phyloP scores from a whole-genome alignment of 345 rosid genomes.

The Ceriops tagal region DNA sequence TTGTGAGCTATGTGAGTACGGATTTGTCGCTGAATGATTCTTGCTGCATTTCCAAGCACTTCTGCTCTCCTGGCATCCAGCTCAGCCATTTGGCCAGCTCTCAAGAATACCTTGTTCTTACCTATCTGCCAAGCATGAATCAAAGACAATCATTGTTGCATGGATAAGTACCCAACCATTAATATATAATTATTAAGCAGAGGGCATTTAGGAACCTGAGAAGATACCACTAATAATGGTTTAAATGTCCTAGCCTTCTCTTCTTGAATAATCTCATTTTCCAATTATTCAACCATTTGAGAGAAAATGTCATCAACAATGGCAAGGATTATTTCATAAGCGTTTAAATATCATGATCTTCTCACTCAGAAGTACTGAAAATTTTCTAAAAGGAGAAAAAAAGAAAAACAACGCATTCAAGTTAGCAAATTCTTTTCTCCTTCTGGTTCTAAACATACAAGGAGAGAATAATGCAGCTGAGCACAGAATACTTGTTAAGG shows the following conservation, averaged over 20 bases:
- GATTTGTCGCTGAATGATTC: constrained; percentile 73
- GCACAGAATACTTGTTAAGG: neutral
- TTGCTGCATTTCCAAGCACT: constrained; percentile 94
- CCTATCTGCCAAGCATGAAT: constrained; percentile 59
- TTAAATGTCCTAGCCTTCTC: neutral
- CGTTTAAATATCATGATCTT: neutral
- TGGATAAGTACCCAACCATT: neutral
- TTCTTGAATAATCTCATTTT: neutral
- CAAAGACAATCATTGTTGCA: neutral
- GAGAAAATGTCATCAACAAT: neutral
- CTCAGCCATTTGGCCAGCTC: constrained; percentile 99
- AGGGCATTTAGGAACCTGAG: neutral
- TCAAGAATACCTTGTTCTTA: constrained; percentile 81
- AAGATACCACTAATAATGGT: neutral
- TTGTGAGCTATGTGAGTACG: constrained; percentile 72
- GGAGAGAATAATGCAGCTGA: neutral
- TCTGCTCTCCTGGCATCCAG: constrained; percentile 94
- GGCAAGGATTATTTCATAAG: neutral
- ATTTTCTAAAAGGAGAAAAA: neutral
- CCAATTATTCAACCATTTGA: no score
- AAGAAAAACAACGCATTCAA: neutral
- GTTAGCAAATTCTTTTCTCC: neutral
- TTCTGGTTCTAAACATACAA: neutral
- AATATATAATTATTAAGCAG: neutral
- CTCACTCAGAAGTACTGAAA: neutral